Evolutionary conservation across 2,329 filamentous ascomycete species (phyloP).

Genomic region (Diaporthe australafricana): DNA sequence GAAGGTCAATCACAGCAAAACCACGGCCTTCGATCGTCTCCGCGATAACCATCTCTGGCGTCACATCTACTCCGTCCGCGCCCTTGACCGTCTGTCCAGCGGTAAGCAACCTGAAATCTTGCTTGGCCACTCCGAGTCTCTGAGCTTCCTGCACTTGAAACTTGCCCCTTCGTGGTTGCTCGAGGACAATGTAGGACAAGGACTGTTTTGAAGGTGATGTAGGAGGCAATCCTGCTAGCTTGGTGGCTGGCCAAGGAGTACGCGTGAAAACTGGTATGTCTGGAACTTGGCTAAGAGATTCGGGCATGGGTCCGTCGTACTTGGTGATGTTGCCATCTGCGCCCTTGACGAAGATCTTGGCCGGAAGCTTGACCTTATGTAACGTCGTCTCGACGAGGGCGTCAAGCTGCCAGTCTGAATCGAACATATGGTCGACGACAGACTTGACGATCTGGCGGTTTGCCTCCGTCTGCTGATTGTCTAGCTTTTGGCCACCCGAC

Average conservation of each 20-base stretch:
- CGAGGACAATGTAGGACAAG: constrained; percentile 88
- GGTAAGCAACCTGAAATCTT: constrained; percentile 70
- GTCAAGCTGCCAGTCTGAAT: constrained; percentile 80
- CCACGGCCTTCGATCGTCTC: constrained; percentile 75
- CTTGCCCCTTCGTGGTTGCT: constrained; percentile 80
- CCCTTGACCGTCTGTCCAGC: constrained; percentile 72
- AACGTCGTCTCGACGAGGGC: constrained; percentile 75
- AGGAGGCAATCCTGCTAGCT: constrained; percentile 73
- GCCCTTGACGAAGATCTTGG: constrained; percentile 77
- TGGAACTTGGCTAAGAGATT: constrained; percentile 60
- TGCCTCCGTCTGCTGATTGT: constrained; percentile 47
- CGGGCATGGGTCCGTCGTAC: constrained; percentile 77
- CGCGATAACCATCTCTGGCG: constrained; percentile 87
- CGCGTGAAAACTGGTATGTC: constrained; percentile 79
- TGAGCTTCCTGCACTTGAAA: constrained; percentile 77
- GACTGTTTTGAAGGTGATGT: constrained; percentile 75
- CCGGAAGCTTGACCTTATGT: constrained; percentile 73
- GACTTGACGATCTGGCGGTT: constrained; percentile 66
- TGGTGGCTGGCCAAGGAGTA: constrained; percentile 81
- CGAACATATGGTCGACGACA: constrained; percentile 82
- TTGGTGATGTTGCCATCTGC: constrained; percentile 72
- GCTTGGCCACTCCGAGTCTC: constrained; percentile 70
- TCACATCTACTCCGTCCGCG: constrained; percentile 75
- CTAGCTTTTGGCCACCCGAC: constrained; percentile 39
- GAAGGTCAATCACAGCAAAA: constrained; percentile 84